phyloP scores from a whole-genome alignment of 352 stramenopile genomes.

The Phytophthora europaea region DNA sequence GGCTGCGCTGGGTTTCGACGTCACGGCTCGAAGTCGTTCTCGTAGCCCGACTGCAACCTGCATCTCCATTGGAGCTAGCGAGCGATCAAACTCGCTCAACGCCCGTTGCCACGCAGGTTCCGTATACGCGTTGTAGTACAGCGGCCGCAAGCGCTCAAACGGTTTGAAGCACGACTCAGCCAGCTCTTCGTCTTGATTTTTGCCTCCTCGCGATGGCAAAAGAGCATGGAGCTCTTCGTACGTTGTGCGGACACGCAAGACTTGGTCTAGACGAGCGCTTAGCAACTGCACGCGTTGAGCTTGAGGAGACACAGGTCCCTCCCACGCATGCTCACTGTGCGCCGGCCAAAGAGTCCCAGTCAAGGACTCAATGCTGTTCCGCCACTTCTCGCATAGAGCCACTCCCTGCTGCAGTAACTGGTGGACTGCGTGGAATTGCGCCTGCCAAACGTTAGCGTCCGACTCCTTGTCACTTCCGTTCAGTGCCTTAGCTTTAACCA shows the following conservation, averaged over 20 bases:
- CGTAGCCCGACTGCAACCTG: constrained; percentile 87
- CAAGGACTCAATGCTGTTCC: constrained; percentile 70
- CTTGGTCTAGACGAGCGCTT: constrained; percentile 76
- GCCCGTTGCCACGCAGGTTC: constrained; percentile 81
- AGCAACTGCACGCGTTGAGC: constrained; percentile 55
- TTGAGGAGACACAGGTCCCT: constrained; percentile 33
- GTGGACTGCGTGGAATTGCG: constrained; percentile 66
- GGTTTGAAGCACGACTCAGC: constrained; percentile 70
- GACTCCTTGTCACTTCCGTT: constrained; percentile 26
- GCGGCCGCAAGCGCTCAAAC: constrained; percentile 70
- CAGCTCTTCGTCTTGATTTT: constrained; percentile 51
- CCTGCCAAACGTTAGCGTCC: constrained; percentile 79
- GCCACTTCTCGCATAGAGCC: constrained; percentile 90
- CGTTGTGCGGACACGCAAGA: constrained; percentile 86
- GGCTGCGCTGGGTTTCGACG: constrained; percentile 65
- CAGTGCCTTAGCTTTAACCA: constrained; percentile 50
- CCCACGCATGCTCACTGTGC: constrained; percentile 87
- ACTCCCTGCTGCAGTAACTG: constrained; percentile 67
- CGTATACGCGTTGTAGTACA: constrained; percentile 95
- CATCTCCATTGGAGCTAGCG: constrained; percentile 84
- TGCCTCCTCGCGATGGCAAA: constrained; percentile 44
- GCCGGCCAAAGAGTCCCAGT: constrained; percentile 84
- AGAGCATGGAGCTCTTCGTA: constrained; percentile 90
- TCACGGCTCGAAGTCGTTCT: constrained; percentile 73
- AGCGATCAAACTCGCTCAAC: constrained; percentile 81